Evolutionary conservation across 208 protist genomes (phyloP).

Genomic region (Crithidia acanthocephali): DNA sequence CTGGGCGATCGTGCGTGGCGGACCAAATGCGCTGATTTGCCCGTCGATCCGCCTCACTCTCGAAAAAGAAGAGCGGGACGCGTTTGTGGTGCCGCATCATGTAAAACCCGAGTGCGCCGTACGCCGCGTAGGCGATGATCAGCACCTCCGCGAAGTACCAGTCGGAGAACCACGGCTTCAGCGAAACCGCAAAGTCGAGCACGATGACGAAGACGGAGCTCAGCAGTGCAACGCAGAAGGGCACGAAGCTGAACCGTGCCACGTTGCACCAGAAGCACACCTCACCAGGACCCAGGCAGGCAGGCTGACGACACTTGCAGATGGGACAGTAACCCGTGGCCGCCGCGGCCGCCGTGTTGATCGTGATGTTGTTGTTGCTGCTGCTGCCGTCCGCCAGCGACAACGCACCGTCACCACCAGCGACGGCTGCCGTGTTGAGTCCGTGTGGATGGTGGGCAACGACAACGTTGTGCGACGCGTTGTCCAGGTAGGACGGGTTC

Average conservation of each 20-base stretch:
- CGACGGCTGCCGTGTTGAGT: not conserved
- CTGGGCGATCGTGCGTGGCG: not conserved
- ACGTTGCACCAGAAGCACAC: slow-evolving; percentile 75
- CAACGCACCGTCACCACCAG: not conserved
- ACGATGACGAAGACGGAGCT: slow-evolving; percentile 38
- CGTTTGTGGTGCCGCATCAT: slow-evolving; percentile 29
- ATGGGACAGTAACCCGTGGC: slow-evolving; percentile 48
- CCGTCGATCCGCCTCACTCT: slow-evolving; percentile 19
- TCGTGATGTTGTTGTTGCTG: not conserved
- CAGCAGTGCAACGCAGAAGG: slow-evolving; percentile 41
- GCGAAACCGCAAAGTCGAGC: slow-evolving; percentile 44
- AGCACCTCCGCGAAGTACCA: slow-evolving; percentile 47
- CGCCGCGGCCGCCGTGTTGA: not conserved
- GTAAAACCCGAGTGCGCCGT: slow-evolving; percentile 24
- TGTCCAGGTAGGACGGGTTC: slow-evolving; percentile 13
- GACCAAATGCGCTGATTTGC: slow-evolving; percentile 6
- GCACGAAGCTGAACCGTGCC: slow-evolving; percentile 53
- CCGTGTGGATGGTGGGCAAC: slow-evolving; percentile 7
- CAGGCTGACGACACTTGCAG: slow-evolving; percentile 50
- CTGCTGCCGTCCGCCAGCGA: too few relatives aligned
- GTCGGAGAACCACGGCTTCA: slow-evolving; percentile 73
- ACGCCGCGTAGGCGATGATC: slow-evolving; percentile 39
- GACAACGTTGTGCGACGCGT: slow-evolving; percentile 16
- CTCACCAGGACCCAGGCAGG: slow-evolving; percentile 42
- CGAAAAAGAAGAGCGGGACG: slow-evolving; percentile 18